Conservation (phyloP, 2,329 filamentous ascomycete genomes). For the Botrytis squamosa region DNA sequence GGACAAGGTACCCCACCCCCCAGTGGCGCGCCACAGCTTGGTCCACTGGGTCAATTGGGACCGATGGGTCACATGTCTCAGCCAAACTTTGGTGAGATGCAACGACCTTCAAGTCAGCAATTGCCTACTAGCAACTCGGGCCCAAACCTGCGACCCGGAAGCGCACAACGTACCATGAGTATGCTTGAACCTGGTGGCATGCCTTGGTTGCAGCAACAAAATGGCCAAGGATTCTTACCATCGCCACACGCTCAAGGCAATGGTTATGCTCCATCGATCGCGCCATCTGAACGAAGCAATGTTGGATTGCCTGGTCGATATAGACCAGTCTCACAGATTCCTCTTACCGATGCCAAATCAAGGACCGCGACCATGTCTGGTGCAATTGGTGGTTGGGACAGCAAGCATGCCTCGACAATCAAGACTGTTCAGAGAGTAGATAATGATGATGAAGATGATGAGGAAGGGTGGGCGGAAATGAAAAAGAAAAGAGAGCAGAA, state of each 20-base stretch:
- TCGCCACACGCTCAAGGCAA: slow-evolving; percentile 49
- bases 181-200: slow-evolving; percentile 67
- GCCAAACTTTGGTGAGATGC: slow-evolving; percentile 30
- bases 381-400: slow-evolving; percentile 35
- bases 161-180: slow-evolving; percentile 66
- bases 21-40: slow-evolving; percentile 26
- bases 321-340: slow-evolving; percentile 75
- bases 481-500: slow-evolving; percentile 68
- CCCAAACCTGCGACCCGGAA: slow-evolving; percentile 29
- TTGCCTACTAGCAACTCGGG: slow-evolving; percentile 9
- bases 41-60: slow-evolving; percentile 19
- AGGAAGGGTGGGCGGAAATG: slow-evolving; percentile 70
- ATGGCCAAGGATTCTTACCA: slow-evolving; percentile 43
- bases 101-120: slow-evolving; percentile 29
- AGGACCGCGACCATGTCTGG: slow-evolving; percentile 38
- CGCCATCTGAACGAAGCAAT: slow-evolving; percentile 93
- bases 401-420: slow-evolving; percentile 43
- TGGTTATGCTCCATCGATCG: slow-evolving; percentile 85
- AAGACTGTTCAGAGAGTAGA: slow-evolving; percentile 44
- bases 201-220: slow-evolving; percentile 52
- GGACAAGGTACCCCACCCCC: not conserved
- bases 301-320: slow-evolving; percentile 87
- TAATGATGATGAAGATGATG: slow-evolving; percentile 57
- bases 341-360: slow-evolving; percentile 40
- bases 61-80: slow-evolving; percentile 30